Percentiles rank a stretch among this genome's conserved stretches.
Conservation (phyloP, 768 basidiomycete species). For the Chiua virens region DNA sequence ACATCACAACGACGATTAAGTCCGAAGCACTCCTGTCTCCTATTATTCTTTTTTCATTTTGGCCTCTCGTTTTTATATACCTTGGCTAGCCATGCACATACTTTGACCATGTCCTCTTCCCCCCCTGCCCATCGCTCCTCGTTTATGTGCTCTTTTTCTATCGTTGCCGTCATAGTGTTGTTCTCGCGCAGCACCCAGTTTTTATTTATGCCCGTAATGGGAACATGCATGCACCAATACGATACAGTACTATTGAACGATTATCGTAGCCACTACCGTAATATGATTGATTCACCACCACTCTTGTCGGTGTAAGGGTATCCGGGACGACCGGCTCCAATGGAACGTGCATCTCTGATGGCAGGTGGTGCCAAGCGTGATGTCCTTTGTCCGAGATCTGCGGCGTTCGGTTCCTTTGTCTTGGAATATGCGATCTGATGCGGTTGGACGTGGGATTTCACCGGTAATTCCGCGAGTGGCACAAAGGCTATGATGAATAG, state of each 20-base stretch:
- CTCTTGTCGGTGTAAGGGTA: too few species aligned
- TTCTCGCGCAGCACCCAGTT: slow-evolving; percentile 15
- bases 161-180: slow-evolving; percentile 14
- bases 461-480: too few species aligned
- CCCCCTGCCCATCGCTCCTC: not conserved
- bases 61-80: slow-evolving; percentile 21
- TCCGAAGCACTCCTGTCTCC: slow-evolving; percentile 25
- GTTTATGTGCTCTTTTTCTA: slow-evolving; percentile 17
- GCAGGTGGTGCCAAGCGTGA: too few species aligned
- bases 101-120: slow-evolving; percentile 11
- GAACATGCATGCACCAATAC: slow-evolving; percentile 24
- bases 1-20: slow-evolving; percentile 4
- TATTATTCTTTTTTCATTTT: slow-evolving; percentile 26
- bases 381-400: too few species aligned
- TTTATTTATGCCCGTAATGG: slow-evolving; percentile 30
- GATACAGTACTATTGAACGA: slow-evolving; percentile 28
- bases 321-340: too few species aligned
- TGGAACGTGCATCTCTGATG: too few species aligned
- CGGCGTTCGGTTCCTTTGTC: too few species aligned
- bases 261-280: slow-evolving; percentile 26
- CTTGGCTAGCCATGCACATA: slow-evolving; percentile 30
- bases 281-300: slow-evolving; percentile 22
- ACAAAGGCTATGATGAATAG: too few species aligned
- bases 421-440: too few species aligned
- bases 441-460: too few species aligned